Base-by-base conservation (phyloP, 305 asterid species). In the Nicotiana rustica region DNA sequence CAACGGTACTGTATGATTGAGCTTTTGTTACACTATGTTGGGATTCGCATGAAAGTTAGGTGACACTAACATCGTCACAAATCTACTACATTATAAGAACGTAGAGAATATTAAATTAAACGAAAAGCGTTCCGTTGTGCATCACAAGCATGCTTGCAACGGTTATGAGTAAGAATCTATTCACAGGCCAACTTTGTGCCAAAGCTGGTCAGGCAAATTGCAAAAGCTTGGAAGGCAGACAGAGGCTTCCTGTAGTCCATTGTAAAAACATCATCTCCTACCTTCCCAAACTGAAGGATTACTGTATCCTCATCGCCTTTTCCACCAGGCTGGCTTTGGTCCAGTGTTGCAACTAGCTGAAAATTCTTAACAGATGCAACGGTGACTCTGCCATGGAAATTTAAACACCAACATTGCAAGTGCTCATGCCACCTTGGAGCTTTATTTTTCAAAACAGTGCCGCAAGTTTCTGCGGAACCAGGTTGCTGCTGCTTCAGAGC, bases 361-460 rank as follows among this genome's bases (percentile, higher is more conserved):
- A 96, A 96, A 81, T 96, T 96, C 92, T 96, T 96, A 10, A 96
- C 99, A 0, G 99, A 94, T 4, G 99, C 99, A 5, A 93, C 97
- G 0, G 99, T 96, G 14, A 96, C 99, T 84, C 99, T 87, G 4
- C 98, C 99, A 10, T 96, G 99, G 86, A 96, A 96, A 87, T 96
- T 96, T 90, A 96, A 88, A 90, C 99, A 96, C 99, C 99, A 96
- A 76, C 98, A 96, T 82, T 96, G 97, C 88, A 96, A 86, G 84
- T 94, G 94, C 52, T 96, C 97, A 10, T 96, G 98, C 99, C 99
- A 94, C 70, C 98, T 85, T 0, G 99, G 99, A 47, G 98, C 92
- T 84, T 96, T 96, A 88, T 94, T 96, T 88, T 86, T 96, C 88
- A 96, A 71, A 67, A 96, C 60, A 1, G 95, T 90, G 66, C 59